These are phyloP conservation scores for Uronychia setigera DNA, from an alignment of 73 alveolate genomes.

Conservation along the genomic window DNA sequence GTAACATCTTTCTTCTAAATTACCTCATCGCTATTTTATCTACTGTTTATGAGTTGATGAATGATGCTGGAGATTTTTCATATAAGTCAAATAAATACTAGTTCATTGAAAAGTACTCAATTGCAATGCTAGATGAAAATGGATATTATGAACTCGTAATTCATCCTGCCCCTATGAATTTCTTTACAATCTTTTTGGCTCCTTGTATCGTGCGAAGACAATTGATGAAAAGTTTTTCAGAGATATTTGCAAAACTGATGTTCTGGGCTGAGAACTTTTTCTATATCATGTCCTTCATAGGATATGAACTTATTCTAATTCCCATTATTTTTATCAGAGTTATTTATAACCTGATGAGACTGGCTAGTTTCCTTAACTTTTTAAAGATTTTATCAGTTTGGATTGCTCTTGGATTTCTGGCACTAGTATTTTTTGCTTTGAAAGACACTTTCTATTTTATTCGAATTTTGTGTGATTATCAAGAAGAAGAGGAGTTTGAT, in stretches of 20 bases:
- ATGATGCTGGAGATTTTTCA: slow-evolving; percentile 45
- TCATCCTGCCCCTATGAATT: slow-evolving; percentile 61
- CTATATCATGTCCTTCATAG: slow-evolving; percentile 9
- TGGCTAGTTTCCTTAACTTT: slow-evolving; percentile 3
- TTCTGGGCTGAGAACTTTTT: slow-evolving; percentile 53
- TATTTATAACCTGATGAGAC: slow-evolving; percentile 21
- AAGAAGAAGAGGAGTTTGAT: neutral
- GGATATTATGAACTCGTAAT: slow-evolving; percentile 62
- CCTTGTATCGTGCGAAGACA: slow-evolving; percentile 24
- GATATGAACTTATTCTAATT: slow-evolving; percentile 19
- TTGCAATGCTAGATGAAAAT: slow-evolving; percentile 35
- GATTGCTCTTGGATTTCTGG: slow-evolving; percentile 29
- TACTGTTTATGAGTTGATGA: slow-evolving; percentile 40
- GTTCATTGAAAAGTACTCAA: slow-evolving; percentile 49
- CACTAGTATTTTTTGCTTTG: slow-evolving; percentile 8
- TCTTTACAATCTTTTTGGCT: slow-evolving; percentile 25
- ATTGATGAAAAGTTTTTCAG: slow-evolving; percentile 23
- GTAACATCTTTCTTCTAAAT: slow-evolving; percentile 47
- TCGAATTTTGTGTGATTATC: slow-evolving; percentile 6
- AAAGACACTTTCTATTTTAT: slow-evolving; percentile 33
- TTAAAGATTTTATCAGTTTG: slow-evolving; percentile 13
- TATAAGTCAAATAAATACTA: slow-evolving; percentile 35
- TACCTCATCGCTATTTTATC: slow-evolving; percentile 55
- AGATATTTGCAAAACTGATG: slow-evolving; percentile 23
- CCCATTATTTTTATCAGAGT: slow-evolving; percentile 30